Percentiles rank a stretch among this genome's conserved stretches.
Conservation (phyloP, 208 protist genomes). For the Lotmaria passim region DNA sequence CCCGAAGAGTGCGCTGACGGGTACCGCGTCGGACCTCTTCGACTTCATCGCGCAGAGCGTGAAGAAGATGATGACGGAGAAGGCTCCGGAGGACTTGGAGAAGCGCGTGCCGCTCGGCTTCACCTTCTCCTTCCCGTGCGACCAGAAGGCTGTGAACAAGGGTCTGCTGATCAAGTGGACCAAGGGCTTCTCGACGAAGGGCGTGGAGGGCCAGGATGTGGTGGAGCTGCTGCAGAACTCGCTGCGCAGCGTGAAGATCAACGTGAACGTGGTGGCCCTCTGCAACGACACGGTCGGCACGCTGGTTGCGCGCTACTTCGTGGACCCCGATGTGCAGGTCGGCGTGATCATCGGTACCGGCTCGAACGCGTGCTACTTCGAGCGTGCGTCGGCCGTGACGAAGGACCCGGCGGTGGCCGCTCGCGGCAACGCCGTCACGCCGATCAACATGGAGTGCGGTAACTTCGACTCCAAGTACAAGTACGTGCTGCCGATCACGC, state of each 20-base stretch:
- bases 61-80: conserved; percentile 60
- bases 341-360: conserved; percentile 93
- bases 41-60: conserved; percentile 88
- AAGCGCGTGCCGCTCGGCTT: conserved; percentile 83
- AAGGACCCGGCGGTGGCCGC: conserved; percentile 70
- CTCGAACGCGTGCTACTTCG: conserved; percentile 92
- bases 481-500: conserved; percentile 71
- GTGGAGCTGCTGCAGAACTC: conserved; percentile 83
- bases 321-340: conserved; percentile 64
- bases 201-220: conserved; percentile 89
- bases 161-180: conserved; percentile 92
- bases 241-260: conserved; percentile 61
- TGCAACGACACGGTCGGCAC: conserved; percentile 94
- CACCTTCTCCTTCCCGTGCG: conserved; percentile 93
- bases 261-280: conserved; percentile 86
- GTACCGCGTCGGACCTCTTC: conserved; percentile 75
- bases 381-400: conserved; percentile 68
- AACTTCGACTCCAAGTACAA: conserved; percentile 89
- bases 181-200: conserved; percentile 90
- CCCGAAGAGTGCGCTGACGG: conserved; percentile 52
- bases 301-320: conserved; percentile 76
- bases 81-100: conserved; percentile 66
- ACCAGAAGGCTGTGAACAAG: conserved; percentile 78
- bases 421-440: conserved; percentile 49
- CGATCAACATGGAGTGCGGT: conserved; percentile 94